Evolutionary conservation across 148 eudicot species (phyloP).

Genomic region (Nepenthes gracilis): DNA sequence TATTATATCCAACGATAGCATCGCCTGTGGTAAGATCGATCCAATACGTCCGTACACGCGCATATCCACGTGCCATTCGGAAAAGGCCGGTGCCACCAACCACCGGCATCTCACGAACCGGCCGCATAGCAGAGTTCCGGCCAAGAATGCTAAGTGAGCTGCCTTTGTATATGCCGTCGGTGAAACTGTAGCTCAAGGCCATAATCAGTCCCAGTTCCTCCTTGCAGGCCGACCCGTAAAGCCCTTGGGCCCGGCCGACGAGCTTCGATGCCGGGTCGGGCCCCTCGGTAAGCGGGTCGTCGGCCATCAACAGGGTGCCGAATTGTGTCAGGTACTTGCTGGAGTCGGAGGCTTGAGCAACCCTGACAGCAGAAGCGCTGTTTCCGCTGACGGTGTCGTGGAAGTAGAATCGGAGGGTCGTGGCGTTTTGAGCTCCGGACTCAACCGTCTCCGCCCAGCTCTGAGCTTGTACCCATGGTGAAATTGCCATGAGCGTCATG

Average conservation of each 20-base stretch:
- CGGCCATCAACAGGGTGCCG: slow-evolving; percentile 33
- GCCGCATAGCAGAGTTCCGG: slow-evolving; percentile 25
- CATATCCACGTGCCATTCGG: slow-evolving; percentile 44
- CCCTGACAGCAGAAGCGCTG: slow-evolving; percentile 18
- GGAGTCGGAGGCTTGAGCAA: slow-evolving; percentile 23
- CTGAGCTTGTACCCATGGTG: slow-evolving; percentile 1
- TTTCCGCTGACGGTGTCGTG: slow-evolving; percentile 38
- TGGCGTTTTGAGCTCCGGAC: slow-evolving; percentile 10
- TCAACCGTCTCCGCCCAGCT: slow-evolving; percentile 25
- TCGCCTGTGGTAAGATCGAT: slow-evolving; percentile 20
- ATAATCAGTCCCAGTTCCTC: slow-evolving; percentile 25
- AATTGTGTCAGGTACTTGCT: slow-evolving; percentile 14
- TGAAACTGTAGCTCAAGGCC: slow-evolving; percentile 41
- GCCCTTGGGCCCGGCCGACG: slow-evolving; percentile 47
- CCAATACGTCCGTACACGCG: slow-evolving; percentile 19
- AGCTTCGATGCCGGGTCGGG: slow-evolving; percentile 39
- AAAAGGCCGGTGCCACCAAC: slow-evolving; percentile 62
- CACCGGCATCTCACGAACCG: slow-evolving; percentile 44
- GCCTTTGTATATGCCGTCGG: slow-evolving; percentile 35
- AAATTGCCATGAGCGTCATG: not conserved
- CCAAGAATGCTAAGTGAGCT: slow-evolving; percentile 47
- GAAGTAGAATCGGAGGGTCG: slow-evolving; percentile 47
- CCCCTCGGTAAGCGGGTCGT: slow-evolving; percentile 41
- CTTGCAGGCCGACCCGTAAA: slow-evolving; percentile 35
- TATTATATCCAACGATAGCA: slow-evolving; percentile 48